Evolutionary conservation across 495 filamentous ascomycete species (phyloP), one percentile per base, ranked within the genome.

Genomic region (Xylaria nigripes): DNA sequence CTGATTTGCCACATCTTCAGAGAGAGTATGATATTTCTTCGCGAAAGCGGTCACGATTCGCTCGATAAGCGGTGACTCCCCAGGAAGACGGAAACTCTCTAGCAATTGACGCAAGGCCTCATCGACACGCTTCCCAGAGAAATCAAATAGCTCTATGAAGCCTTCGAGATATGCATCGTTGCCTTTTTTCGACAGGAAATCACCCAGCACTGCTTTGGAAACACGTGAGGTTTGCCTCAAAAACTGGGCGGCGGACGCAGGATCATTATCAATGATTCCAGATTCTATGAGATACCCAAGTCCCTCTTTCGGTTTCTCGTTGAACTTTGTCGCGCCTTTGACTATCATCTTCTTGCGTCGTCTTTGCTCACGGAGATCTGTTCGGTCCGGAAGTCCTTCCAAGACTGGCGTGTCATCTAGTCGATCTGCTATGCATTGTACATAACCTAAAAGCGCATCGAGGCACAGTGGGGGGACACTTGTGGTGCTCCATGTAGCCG

Each of bases 401-500:
- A 66, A 71, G 12, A 71, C 60, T 1, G 85, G 83, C 25, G 80
- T 73, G 51, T 91, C 79, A 56, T 95, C 82, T 12, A 97, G 70
- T 51, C 93, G 78, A 59, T 96, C 92, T 10, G 89, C 84, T 51
- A 99, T 84, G 49, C 86, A 95, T 61, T 94, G 90, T 40, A 99
- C 79, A 59, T 90, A 97, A 15, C 90, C 83, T 13, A 99, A 76
- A 1, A 97, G 77, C 44, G 93, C 86, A 63, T 99, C 93, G 8
- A 99, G 73, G 63, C 94, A 99, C 18, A 99, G 69, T 2, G 94
- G 93, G 16, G 93, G 93, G 10, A 99, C 93, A 65, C 94, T 99
- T 23, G 93, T 96, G 0, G 93, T 99, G 68, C 93, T 99, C 93
- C 93, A 99, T 21, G 92, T 97, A 10, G 91, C 94, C 2, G 93